Percentiles rank a stretch among this genome's conserved stretches.
phyloP scores from a whole-genome alignment of 805 yeast genomes.

The Candida dajiaensis region DNA sequence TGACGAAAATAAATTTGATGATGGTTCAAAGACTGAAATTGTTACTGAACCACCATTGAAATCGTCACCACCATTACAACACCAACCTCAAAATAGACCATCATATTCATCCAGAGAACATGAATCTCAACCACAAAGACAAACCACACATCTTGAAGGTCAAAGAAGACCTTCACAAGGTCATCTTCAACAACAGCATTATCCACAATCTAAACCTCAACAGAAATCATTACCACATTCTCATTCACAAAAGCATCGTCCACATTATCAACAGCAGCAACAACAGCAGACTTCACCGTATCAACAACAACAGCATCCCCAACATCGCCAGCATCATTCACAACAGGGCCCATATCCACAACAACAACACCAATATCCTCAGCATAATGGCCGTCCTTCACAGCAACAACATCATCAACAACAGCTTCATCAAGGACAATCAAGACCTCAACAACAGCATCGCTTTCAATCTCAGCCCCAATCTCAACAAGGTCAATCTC shows the following conservation, averaged over 20 bases:
- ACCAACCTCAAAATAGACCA: constrained; percentile 2
- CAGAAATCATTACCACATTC: neutral
- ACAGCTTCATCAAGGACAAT: too few relatives aligned
- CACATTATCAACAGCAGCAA: constrained; percentile 1
- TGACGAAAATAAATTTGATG: constrained; percentile 5
- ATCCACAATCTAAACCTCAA: neutral
- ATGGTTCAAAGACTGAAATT: neutral
- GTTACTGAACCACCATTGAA: neutral
- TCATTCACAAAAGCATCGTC: neutral
- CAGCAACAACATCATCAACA: neutral
- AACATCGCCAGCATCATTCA: neutral
- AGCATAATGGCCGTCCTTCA: neutral
- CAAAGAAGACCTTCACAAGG: constrained; percentile 3
- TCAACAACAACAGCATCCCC: neutral
- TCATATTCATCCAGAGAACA: neutral
- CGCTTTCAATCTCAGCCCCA: neutral
- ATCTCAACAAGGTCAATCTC: neutral
- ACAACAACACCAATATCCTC: neutral
- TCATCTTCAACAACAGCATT: neutral
- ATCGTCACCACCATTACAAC: neutral
- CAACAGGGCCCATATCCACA: constrained; percentile 2
- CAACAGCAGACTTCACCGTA: constrained; percentile 3
- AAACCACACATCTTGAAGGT: neutral
- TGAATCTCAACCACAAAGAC: neutral
- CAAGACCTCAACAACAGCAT: neutral